These are phyloP conservation scores for Vicia sativa DNA, from an alignment of 306 rosid species.

Conservation along the genomic window DNA sequence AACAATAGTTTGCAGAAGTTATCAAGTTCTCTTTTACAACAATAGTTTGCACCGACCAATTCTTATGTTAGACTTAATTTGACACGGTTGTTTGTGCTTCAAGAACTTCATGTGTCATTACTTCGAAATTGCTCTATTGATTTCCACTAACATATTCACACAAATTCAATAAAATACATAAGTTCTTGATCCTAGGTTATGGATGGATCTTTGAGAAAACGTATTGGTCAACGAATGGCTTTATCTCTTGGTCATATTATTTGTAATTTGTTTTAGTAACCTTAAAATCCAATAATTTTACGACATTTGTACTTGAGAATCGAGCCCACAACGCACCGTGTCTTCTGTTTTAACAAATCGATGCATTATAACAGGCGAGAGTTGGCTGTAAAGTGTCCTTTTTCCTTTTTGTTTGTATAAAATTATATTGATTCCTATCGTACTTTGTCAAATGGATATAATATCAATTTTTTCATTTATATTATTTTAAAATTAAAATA, in stretches of 20 bases:
- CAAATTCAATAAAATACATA: background rate
- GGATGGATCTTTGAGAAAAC: conserved; percentile 22
- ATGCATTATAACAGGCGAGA: conserved; percentile 26
- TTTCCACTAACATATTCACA: conserved; percentile 3
- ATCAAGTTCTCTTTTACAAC: background rate
- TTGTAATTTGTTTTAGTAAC: conserved; percentile 20
- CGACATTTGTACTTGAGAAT: conserved; percentile 19
- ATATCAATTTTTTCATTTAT: no score
- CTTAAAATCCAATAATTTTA: conserved; percentile 24
- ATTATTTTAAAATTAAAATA: no score
- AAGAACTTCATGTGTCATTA: conserved; percentile 20
- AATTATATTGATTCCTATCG: background rate
- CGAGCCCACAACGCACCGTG: conserved; percentile 17
- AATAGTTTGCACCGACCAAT: conserved; percentile 8
- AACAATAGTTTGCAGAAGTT: background rate
- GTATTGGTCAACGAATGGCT: conserved; percentile 1
- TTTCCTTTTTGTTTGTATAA: background rate
- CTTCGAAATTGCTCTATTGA: conserved; percentile 31
- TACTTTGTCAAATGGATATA: background rate
- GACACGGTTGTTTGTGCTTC: conserved; percentile 33
- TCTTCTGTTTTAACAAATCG: conserved; percentile 26
- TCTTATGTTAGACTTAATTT: conserved; percentile 19
- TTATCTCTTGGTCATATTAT: background rate
- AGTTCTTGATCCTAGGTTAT: conserved; percentile 25
- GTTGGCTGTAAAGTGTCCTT: conserved; percentile 38